Evolutionary conservation across 2,329 filamentous ascomycete species (phyloP).

Genomic region (Ceratocystis harringtonii): DNA sequence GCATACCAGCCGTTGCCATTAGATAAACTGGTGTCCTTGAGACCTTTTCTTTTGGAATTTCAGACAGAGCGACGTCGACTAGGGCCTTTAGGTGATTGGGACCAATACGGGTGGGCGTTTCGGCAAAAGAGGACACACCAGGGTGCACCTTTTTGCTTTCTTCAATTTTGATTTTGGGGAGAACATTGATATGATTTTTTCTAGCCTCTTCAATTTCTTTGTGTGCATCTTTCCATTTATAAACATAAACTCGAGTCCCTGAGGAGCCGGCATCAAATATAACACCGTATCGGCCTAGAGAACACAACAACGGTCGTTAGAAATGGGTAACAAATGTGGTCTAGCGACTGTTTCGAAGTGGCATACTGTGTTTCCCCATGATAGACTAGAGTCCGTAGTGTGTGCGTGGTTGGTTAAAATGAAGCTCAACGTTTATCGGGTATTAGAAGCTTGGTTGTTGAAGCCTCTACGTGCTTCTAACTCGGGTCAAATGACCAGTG

Average conservation of each 20-base stretch:
- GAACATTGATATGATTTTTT: constrained; percentile 34
- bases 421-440: no score
- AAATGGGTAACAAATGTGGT: background rate
- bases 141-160: constrained; percentile 89
- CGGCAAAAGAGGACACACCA: constrained; percentile 79
- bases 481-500: background rate
- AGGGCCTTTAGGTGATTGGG: constrained; percentile 66
- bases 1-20: constrained; percentile 91
- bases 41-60: constrained; percentile 63
- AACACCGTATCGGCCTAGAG: constrained; percentile 62
- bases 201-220: constrained; percentile 25
- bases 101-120: constrained; percentile 61
- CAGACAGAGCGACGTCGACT: constrained; percentile 63
- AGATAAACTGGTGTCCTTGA: constrained; percentile 82
- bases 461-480: no score
- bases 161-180: constrained; percentile 72
- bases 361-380: constrained; percentile 28
- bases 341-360: background rate
- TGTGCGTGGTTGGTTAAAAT: background rate
- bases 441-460: background rate
- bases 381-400: background rate
- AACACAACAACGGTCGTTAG: background rate
- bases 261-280: constrained; percentile 97
- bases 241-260: constrained; percentile 86
- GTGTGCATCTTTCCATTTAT: constrained; percentile 74